Conservation (phyloP, 1,284 basidiomycete genomes). For the Rhodotorula sp. region DNA sequence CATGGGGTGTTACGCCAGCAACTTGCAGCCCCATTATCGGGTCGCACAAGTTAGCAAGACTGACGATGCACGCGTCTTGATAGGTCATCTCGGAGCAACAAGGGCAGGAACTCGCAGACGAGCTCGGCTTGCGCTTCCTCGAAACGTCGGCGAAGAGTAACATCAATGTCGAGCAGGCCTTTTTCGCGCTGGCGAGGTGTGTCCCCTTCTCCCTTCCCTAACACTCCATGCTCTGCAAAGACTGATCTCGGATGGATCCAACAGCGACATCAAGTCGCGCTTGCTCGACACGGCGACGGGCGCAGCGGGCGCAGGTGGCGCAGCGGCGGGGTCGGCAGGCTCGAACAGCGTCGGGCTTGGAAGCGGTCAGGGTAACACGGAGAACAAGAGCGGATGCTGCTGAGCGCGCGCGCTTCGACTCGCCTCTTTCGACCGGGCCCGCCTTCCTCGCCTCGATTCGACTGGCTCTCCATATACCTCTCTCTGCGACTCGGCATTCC, state of each 20-base stretch:
- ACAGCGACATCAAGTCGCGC: slow-evolving; percentile 91
- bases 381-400: slow-evolving; percentile 39
- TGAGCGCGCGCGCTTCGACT: background rate
- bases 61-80: no score
- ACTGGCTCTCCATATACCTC: background rate
- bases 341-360: slow-evolving; percentile 10
- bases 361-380: slow-evolving; percentile 12
- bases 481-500: no score
- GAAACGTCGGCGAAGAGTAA: slow-evolving; percentile 98
- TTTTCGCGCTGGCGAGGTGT: slow-evolving; percentile 93
- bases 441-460: background rate
- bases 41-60: no score
- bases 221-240: slow-evolving; percentile 17
- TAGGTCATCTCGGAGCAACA: slow-evolving; percentile 78
- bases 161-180: slow-evolving; percentile 97
- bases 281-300: slow-evolving; percentile 74
- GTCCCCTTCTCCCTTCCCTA: slow-evolving; percentile 44
- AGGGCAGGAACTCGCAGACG: slow-evolving; percentile 67
- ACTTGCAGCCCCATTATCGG: no score
- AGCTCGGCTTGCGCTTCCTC: slow-evolving; percentile 92
- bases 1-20: no score
- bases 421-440: background rate
- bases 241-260: background rate
- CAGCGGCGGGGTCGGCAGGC: slow-evolving; percentile 11
- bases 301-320: slow-evolving; percentile 23